Evolutionary conservation across 73 alveolate genomes (phyloP), one percentile per base, ranked within the genome.

Genomic region (Blepharisma japonicum): DNA sequence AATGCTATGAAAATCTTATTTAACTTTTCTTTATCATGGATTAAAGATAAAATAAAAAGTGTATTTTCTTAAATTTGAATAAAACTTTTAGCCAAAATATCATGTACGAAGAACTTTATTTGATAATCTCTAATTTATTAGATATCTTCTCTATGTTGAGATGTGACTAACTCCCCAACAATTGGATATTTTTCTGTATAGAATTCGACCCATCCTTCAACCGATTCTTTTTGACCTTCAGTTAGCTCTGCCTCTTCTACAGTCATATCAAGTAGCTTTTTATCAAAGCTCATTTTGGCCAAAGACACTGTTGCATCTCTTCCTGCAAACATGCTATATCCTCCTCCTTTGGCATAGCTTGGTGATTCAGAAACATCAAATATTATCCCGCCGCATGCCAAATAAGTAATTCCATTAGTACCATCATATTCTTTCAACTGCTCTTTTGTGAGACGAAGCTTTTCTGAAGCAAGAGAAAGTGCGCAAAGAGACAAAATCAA

Each of bases 251-350:
- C 74, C 74, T 61, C 74, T 61, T 61, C 74, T 14, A 39, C 47
- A 2, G 47, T 61, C 74, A 61, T 20, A 78, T 21, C 68, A n/a
- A 78, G 82, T 8, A 7, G 20, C 45, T 66, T 45, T 42, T 80
- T 68, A 6, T 86, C 83, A 45, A 81, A 76, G 55, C 84, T 74
- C 84, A 71, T 67, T 67, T 77, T 82, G 7, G 90, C 90, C 6
- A 86, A 68, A 6, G 93, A 87, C 14, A 82, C 87, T 5, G 89
- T 42, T 0, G 89, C 85, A 56, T 86, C 93, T 77, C 68, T 82
- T 42, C 93, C 93, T 18, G 89, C 78, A 66, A 82, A 86, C 68
- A 82, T 42, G 39, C 55, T 76, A 68, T 86, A 86, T 2, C 83
- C 77, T 6, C 90, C 89, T 6, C 81, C 79, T 21, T 20, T 38